phyloP scores from a whole-genome alignment of 768 basidiomycete genomes.

The Heimioporus sp. region DNA sequence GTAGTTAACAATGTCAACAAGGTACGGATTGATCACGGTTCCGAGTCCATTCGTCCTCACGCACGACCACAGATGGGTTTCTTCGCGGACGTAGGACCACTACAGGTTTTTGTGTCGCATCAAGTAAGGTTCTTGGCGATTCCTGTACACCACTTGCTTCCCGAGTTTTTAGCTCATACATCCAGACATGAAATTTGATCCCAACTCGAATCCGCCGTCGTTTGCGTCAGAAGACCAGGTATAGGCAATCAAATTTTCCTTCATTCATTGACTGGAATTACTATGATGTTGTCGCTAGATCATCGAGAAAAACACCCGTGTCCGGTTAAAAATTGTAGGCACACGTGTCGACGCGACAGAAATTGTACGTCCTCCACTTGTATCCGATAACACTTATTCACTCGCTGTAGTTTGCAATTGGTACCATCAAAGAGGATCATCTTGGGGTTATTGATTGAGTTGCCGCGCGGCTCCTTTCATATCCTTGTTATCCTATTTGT shows the following conservation, averaged over 20 bases:
- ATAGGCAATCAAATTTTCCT: not conserved
- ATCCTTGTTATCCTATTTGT: not conserved
- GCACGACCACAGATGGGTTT: constrained; percentile 81
- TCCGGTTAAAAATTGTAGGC: constrained; percentile 97
- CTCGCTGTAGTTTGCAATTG: constrained; percentile 83
- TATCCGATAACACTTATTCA: constrained; percentile 1
- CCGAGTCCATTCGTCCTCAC: not conserved
- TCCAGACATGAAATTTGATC: constrained; percentile 92
- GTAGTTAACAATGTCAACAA: constrained; percentile 95
- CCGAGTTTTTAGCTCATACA: constrained; percentile 72
- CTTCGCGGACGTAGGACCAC: constrained; percentile 93
- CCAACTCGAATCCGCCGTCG: constrained; percentile 95
- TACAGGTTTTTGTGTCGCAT: constrained; percentile 93
- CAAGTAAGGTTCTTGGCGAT: constrained; percentile 56
- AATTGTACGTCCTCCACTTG: constrained; percentile 60
- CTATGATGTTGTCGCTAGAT: constrained; percentile 44
- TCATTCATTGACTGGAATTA: not conserved
- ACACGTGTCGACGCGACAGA: constrained; percentile 97
- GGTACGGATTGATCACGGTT: constrained; percentile 39
- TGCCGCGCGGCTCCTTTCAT: not conserved
- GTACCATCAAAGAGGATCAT: constrained; percentile 97
- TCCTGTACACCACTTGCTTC: constrained; percentile 1
- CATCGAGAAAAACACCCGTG: constrained; percentile 89
- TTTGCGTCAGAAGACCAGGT: constrained; percentile 92
- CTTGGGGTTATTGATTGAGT: constrained; percentile 83